Percentiles rank a stretch among this genome's conserved stretches.
Evolutionary conservation across 805 yeast genomes (phyloP).

Genomic region (Yarrowia porcina): DNA sequence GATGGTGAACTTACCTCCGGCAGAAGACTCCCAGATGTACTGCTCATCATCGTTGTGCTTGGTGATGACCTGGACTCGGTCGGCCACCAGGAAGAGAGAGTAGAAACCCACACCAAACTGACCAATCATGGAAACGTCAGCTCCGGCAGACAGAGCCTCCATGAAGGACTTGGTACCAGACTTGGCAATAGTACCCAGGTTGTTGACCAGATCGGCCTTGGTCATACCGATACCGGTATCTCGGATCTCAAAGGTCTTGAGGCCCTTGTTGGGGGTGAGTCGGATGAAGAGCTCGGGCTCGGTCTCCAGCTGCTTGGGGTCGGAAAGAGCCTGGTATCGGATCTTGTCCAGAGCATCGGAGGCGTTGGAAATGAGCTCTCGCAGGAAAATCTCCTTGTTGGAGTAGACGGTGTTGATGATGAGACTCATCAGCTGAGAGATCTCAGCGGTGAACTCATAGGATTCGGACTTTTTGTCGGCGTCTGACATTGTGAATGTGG

Average conservation of each 20-base stretch:
- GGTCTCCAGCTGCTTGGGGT: slow-evolving; percentile 84
- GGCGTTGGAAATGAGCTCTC: slow-evolving; percentile 98
- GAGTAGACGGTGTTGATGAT: slow-evolving; percentile 99
- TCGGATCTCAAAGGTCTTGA: slow-evolving; percentile 91
- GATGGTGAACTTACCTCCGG: slow-evolving; percentile 99
- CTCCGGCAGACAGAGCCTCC: slow-evolving; percentile 99
- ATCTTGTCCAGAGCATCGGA: slow-evolving; percentile 99
- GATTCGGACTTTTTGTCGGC: slow-evolving; percentile 35
- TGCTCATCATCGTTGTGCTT: slow-evolving; percentile 99
- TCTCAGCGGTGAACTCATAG: slow-evolving; percentile 97
- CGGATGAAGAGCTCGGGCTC: slow-evolving; percentile 97
- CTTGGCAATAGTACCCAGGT: slow-evolving; percentile 99
- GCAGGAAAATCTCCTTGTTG: slow-evolving; percentile 97
- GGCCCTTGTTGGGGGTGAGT: slow-evolving; percentile 94
- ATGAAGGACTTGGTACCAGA: slow-evolving; percentile 99
- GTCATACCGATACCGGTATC: slow-evolving; percentile 99
- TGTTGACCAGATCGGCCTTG: slow-evolving; percentile 97
- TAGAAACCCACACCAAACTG: slow-evolving; percentile 99
- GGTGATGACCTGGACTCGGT: slow-evolving; percentile 96
- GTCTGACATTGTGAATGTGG: not conserved
- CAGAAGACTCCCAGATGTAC: slow-evolving; percentile 99
- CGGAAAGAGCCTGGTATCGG: slow-evolving; percentile 93
- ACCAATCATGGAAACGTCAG: slow-evolving; percentile 99
- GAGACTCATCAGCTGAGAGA: slow-evolving; percentile 99
- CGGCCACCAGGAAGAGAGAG: slow-evolving; percentile 98